Percentiles rank a stretch among this genome's conserved stretches.
These are phyloP conservation scores for Pistacia vera DNA, from an alignment of 345 rosid species.

Conservation along the genomic window DNA sequence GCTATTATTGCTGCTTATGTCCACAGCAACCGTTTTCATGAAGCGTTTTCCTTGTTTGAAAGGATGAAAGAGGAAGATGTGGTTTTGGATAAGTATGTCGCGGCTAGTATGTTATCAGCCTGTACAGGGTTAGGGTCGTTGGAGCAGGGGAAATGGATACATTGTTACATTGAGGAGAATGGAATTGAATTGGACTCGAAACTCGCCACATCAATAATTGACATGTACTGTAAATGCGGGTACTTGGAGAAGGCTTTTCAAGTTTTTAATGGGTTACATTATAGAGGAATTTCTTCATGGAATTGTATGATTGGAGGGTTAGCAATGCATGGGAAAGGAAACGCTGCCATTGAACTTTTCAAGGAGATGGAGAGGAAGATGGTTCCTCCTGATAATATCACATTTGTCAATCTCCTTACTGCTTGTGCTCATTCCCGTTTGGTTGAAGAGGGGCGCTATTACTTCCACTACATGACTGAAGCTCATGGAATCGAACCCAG, in stretches of 20 bases:
- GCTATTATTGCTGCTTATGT: constrained; percentile 50
- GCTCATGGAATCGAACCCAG: constrained; percentile 31
- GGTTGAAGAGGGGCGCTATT: constrained; percentile 35
- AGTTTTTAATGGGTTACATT: constrained; percentile 25
- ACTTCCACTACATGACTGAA: constrained; percentile 33
- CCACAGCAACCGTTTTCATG: constrained; percentile 41
- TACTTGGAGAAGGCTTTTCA: constrained; percentile 47
- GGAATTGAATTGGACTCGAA: constrained; percentile 37
- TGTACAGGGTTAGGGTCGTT: constrained; percentile 44
- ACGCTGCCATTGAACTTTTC: constrained; percentile 38
- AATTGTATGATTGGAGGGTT: constrained; percentile 52
- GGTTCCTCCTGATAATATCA: constrained; percentile 37
- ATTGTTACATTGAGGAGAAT: constrained; percentile 26
- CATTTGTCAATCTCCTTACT: constrained; percentile 40
- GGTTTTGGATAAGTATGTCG: constrained; percentile 40
- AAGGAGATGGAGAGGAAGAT: constrained; percentile 36
- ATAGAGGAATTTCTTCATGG: constrained; percentile 39
- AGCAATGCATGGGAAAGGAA: constrained; percentile 43
- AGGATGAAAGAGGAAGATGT: constrained; percentile 42
- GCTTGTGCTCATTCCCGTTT: constrained; percentile 53
- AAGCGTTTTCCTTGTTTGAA: constrained; percentile 51
- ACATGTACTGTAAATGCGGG: constrained; percentile 56
- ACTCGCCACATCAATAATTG: constrained; percentile 47
- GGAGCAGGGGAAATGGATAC: constrained; percentile 48
- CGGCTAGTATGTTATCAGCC: constrained; percentile 45